phyloP scores from a whole-genome alignment of 176 grass and related monocot species.

The Secale cereale region DNA sequence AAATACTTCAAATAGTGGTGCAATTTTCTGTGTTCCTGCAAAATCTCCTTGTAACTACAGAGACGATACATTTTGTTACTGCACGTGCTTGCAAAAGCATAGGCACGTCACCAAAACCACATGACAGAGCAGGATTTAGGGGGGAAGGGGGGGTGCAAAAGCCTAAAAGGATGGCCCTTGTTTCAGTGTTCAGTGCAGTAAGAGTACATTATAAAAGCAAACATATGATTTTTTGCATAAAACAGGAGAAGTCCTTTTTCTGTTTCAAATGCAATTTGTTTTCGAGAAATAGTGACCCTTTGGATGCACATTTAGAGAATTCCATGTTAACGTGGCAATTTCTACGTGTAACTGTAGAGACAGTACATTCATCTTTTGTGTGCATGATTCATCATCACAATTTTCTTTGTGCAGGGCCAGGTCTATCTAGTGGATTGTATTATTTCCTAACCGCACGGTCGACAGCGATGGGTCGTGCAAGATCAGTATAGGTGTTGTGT shows the following conservation, averaged over 20 bases:
- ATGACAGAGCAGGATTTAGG: neutral
- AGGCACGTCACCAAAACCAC: neutral
- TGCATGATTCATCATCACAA: neutral
- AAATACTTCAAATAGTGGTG: neutral
- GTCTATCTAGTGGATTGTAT: neutral
- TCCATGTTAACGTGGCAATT: neutral
- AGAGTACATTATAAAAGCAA: no score
- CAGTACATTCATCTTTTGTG: no score
- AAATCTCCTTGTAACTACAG: neutral
- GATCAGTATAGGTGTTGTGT: slow-evolving; percentile 13
- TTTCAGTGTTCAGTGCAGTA: neutral
- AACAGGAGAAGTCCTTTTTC: neutral
- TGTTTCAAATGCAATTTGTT: neutral
- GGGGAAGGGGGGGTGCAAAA: no score
- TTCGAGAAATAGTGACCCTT: neutral
- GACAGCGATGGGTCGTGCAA: neutral
- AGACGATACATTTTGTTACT: neutral
- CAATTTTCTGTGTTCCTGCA: neutral
- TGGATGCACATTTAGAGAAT: neutral
- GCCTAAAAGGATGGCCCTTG: neutral
- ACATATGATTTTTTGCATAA: neutral
- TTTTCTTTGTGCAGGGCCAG: neutral
- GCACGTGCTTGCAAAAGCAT: neutral
- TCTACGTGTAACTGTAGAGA: neutral
- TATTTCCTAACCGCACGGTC: neutral